Evolutionary conservation across 1,284 basidiomycete genomes (phyloP).

Genomic region (Neonothopanus nambi): DNA sequence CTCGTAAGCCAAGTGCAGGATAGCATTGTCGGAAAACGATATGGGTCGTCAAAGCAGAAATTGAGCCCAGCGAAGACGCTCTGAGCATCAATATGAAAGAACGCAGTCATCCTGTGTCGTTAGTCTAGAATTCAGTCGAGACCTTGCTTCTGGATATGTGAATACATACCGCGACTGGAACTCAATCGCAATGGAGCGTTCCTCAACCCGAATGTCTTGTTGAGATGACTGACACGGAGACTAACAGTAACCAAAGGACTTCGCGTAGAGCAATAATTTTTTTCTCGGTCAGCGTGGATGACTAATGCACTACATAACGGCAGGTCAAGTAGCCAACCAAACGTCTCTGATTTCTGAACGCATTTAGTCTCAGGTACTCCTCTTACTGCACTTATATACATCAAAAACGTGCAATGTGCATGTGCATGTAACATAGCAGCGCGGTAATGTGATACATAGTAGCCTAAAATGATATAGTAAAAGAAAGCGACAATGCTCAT

Average conservation of each 20-base stretch:
- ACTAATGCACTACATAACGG: no score
- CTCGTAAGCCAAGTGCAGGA: no score
- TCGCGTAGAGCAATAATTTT: not conserved
- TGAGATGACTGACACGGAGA: no score
- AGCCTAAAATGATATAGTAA: conserved; percentile 12
- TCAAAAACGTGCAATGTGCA: not conserved
- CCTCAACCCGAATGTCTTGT: not conserved
- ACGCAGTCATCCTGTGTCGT: conserved; percentile 72
- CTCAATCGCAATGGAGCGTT: conserved; percentile 32
- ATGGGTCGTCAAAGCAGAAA: conserved; percentile 34
- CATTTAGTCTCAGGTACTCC: no score
- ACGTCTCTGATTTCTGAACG: no score
- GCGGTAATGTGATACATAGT: conserved; percentile 4
- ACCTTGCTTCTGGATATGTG: not conserved
- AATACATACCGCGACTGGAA: conserved; percentile 54
- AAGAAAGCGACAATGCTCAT: conserved; percentile 42
- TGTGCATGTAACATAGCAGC: conserved; percentile 9
- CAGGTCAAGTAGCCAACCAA: no score
- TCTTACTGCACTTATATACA: no score
- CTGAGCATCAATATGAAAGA: conserved; percentile 69
- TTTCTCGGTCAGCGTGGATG: not conserved
- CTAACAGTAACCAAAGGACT: no score
- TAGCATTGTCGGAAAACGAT: conserved; percentile 2
- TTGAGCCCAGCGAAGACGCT: conserved; percentile 74
- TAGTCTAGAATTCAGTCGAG: not conserved